Base-by-base conservation (phyloP, 768 basidiomycete species). In the Termitomyces sp. region DNA sequence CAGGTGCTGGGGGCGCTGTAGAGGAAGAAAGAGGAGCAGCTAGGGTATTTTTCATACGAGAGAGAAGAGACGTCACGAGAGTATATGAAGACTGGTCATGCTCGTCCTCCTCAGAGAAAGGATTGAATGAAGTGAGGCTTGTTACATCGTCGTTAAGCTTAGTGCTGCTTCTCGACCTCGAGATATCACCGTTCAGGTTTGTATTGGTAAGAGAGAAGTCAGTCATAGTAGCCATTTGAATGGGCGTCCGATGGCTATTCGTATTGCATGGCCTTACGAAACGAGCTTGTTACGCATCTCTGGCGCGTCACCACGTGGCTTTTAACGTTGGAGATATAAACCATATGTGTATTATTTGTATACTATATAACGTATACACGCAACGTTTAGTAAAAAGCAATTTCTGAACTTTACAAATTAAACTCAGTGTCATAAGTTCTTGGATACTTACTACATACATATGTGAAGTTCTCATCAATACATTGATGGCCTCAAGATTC, bases 81-180 rank as follows among this genome's bases (percentile, higher is more conserved):
- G 91, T 87, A 71, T 92, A 93, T 15, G 91, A 93, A 8, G 91
- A 89, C 67, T 91, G 88, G 65, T 94, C 92, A 70, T 92, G 85
- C 73, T 94, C 93, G 70, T 94, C 92, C 71, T 95, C 94, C 70
- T 93, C 91, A n/a, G 90, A 86, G 77, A 94, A 95, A 6, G 92
- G 92, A 71, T 94, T 94, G 80, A 90, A 93, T 54, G 91, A 91
- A 34, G 94, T 95, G 60, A 95, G 76, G 69, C 86, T 85, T 49
- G 83, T 81, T 48, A 87, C 81, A 78, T 91, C 91, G 68, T 81
- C 79, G 40, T 69, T 67, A 55, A 87, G 72, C 67, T 81, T 86
- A 37, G 82, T 81, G 71, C 81, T 86, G 72, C 84, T 86, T 65
- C 86, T 81, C 12, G 88, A 88, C 69, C 86, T 78, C 25, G 82